These are phyloP conservation scores for Cochlearia excelsa DNA, from an alignment of 345 rosid genomes.

Conservation along the genomic window DNA sequence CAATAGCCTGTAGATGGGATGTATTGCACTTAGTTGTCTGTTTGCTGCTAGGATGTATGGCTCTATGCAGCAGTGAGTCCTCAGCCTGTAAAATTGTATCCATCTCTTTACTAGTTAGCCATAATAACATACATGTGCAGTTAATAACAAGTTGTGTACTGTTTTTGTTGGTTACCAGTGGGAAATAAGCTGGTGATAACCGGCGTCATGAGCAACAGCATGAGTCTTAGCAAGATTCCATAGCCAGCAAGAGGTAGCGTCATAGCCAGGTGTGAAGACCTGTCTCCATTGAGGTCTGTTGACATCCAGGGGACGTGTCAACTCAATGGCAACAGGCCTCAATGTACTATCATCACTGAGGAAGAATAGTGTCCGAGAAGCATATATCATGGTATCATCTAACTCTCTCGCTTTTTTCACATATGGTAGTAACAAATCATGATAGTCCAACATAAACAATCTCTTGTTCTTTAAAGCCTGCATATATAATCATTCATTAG, in stretches of 20 bases:
- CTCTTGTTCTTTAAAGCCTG: slow-evolving; percentile 29
- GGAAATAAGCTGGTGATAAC: slow-evolving; percentile 62
- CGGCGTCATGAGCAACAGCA: slow-evolving; percentile 57
- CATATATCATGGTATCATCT: slow-evolving; percentile 51
- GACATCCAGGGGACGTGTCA: slow-evolving; percentile 50
- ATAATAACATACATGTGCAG: neutral
- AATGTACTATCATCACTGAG: slow-evolving; percentile 49
- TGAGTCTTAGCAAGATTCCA: slow-evolving; percentile 78
- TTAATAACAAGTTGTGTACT: neutral
- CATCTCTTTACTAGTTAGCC: slow-evolving; percentile 5
- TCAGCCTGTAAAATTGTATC: slow-evolving; percentile 41
- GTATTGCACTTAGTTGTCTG: slow-evolving; percentile 68
- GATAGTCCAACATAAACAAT: slow-evolving; percentile 36
- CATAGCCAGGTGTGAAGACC: slow-evolving; percentile 42
- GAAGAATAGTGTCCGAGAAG: slow-evolving; percentile 65
- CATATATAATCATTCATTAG: neutral
- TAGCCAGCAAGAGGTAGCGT: slow-evolving; percentile 56
- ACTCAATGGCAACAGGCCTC: slow-evolving; percentile 62
- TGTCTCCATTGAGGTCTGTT: slow-evolving; percentile 66
- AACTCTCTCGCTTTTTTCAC: slow-evolving; percentile 59
- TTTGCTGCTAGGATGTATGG: slow-evolving; percentile 68
- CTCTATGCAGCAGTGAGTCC: slow-evolving; percentile 64
- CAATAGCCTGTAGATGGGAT: slow-evolving; percentile 58
- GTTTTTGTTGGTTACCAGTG: slow-evolving; percentile 50
- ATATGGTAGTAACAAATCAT: slow-evolving; percentile 48